phyloP scores from a whole-genome alignment of 768 basidiomycete species.

The Trametes cinnabarina region DNA sequence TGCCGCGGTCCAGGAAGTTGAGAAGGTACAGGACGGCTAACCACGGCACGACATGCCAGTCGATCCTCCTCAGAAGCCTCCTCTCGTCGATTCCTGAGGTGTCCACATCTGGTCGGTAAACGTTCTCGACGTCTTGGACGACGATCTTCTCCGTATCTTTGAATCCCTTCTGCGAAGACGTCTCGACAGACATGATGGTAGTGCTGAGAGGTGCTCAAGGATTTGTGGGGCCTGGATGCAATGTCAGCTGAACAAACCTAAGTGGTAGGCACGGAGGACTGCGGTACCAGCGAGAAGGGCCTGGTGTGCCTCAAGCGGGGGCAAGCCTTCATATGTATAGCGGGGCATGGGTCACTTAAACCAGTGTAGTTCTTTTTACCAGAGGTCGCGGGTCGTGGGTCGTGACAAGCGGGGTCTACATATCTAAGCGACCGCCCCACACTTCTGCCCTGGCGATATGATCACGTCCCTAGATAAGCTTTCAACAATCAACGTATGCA shows the following conservation, averaged over 20 bases:
- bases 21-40: constrained; percentile 70
- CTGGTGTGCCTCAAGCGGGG: too few relatives aligned
- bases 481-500: not conserved
- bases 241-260: not conserved
- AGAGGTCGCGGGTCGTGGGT: too few relatives aligned
- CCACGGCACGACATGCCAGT: constrained; percentile 72
- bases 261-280: too few relatives aligned
- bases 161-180: constrained; percentile 8
- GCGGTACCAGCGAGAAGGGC: too few relatives aligned
- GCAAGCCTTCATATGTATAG: not conserved
- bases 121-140: constrained; percentile 22
- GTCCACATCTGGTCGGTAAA: constrained; percentile 53
- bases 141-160: constrained; percentile 11
- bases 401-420: constrained; percentile 38
- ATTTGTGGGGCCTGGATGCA: not conserved
- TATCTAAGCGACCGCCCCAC: constrained; percentile 41
- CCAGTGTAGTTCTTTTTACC: constrained; percentile 4
- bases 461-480: constrained; percentile 6
- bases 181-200: constrained; percentile 10
- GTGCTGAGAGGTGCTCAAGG: not conserved
- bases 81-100: constrained; percentile 52
- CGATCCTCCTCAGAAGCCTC: constrained; percentile 56
- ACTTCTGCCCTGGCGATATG: not conserved
- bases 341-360: not conserved
- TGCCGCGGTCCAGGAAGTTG: constrained; percentile 62